phyloP scores from a whole-genome alignment of 225 moss, liverwort and hornwort genomes.

The Pleurozium schreberi region DNA sequence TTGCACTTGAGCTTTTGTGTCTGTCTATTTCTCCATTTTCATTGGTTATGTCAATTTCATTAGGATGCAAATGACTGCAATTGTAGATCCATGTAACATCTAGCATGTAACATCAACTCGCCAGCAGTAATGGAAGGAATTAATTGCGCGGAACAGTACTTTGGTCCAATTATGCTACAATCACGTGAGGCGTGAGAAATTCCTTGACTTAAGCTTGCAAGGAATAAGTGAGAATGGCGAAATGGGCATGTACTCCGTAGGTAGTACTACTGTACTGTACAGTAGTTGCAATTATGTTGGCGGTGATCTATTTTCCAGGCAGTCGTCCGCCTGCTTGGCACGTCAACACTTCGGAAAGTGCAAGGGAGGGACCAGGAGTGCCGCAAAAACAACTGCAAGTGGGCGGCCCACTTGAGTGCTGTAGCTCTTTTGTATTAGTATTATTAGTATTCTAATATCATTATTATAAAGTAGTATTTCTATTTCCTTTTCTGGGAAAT shows the following conservation, averaged over 20 bases:
- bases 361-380: neutral
- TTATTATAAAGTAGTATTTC: neutral
- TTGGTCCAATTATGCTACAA: neutral
- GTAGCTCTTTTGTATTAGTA: neutral
- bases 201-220: neutral
- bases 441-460: neutral
- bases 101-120: neutral
- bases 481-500: neutral
- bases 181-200: neutral
- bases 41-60: too few species aligned
- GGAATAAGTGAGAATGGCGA: neutral
- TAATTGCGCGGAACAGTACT: neutral
- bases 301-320: neutral
- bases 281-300: neutral
- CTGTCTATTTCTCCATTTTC: neutral
- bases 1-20: neutral
- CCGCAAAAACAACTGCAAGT: slow-evolving; percentile 8
- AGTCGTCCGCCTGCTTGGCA: neutral
- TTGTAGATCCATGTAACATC: neutral
- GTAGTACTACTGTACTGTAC: neutral
- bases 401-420: neutral
- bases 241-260: neutral
- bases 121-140: neutral
- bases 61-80: neutral
- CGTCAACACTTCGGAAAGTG: neutral